phyloP scores from a whole-genome alignment of 768 basidiomycete species.

The Kwoniella europaea region DNA sequence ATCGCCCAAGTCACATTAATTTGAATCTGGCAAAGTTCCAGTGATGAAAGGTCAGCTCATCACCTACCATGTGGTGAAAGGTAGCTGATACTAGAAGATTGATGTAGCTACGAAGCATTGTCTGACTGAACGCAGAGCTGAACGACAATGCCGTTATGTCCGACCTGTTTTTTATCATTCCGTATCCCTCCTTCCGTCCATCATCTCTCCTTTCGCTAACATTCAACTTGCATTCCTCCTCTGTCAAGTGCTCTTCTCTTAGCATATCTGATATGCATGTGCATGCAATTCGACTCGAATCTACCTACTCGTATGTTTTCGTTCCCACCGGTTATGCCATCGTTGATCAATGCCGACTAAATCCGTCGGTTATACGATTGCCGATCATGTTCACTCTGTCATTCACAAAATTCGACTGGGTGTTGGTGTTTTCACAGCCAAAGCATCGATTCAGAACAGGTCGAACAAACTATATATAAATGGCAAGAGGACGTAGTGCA shows the following conservation, averaged over 20 bases:
- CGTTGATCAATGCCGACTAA: constrained; percentile 13
- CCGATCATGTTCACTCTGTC: constrained; percentile 11
- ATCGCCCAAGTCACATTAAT: too few species aligned
- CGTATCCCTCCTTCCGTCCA: neutral
- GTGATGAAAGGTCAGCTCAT: too few species aligned
- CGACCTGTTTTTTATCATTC: neutral
- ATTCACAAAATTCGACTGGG: neutral
- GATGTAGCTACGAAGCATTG: too few species aligned
- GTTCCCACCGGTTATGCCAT: neutral
- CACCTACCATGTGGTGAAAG: too few species aligned
- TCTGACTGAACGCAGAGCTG: too few species aligned
- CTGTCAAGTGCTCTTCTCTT: neutral
- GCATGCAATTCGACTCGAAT: neutral
- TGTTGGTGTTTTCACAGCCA: neutral
- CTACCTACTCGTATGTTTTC: neutral
- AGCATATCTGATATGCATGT: too few species aligned
- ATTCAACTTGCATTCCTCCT: neutral
- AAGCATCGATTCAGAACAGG: neutral
- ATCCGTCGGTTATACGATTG: constrained; percentile 17
- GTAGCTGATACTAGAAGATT: too few species aligned
- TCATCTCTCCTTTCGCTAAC: neutral
- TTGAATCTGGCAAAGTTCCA: too few species aligned
- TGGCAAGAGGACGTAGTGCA: neutral
- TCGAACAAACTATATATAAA: constrained; percentile 1
- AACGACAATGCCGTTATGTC: constrained; percentile 12